Base-by-base conservation (phyloP, 768 basidiomycete species). In the Gymnopilus dilepis region DNA sequence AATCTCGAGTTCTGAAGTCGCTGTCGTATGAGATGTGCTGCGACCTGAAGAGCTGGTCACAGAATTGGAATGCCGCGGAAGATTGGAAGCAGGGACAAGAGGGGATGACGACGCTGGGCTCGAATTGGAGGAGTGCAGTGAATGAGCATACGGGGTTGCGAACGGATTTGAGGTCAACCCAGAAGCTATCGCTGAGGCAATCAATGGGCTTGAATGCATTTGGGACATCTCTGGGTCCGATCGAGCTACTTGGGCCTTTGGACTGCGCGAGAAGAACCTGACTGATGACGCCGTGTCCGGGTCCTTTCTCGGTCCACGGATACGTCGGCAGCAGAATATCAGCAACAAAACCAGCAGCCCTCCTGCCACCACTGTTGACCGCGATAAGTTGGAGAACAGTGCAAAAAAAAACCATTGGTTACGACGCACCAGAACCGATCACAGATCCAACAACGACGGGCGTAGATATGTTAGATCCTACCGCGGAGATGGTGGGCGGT, bases 311-410 rank as follows among this genome's bases (percentile, higher is more conserved):
- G 69, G 62, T 17, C 64, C 65, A 33, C 70, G 69, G 38, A 57
- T 50, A 33, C 70, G 62, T 17, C 60, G 68, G 30, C 62, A 57
- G 33, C 61, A 65, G 19, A 60, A 65, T 21, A 65, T 45, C 38
- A 72, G 34, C 26, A 69, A 34, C 59, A 72, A 71, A 11, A 65
- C 33, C 3, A 64, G 24, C 26, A 72, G 47, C 9, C 63, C 67
- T 24, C 60, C 13, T 41, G 70, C 56, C 33, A 72, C 58, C n/a
- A 69, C 73, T 71, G 48, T 11, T 19, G n/a, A n/a, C n/a, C n/a
- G n/a, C n/a, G n/a, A n/a, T n/a, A n/a, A n/a, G n/a, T n/a, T n/a
- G n/a, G n/a, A n/a, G n/a, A n/a, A n/a, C n/a, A n/a, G n/a, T n/a
- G n/a, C n/a, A n/a, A n/a, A n/a, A n/a, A n/a, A n/a, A n/a, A n/a